A percentile compares a stretch with the other conserved stretches of the same genome.
Conservation (phyloP, 179 eudicot species). For the Heliamphora pulchella region DNA sequence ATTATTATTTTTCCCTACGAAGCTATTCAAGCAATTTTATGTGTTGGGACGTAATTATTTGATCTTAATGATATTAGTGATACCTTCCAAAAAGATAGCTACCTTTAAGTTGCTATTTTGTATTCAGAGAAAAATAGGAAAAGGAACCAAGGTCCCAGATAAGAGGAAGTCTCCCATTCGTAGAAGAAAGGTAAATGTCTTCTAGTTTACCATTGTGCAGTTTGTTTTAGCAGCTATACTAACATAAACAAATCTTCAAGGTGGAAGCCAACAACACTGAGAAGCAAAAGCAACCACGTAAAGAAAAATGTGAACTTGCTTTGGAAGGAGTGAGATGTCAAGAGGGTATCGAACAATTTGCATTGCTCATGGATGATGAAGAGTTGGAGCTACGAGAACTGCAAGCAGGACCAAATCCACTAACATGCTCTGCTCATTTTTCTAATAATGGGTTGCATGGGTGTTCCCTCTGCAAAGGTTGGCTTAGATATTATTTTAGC, state of each 20-base stretch:
- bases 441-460: slow-evolving; percentile 46
- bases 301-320: slow-evolving; percentile 67
- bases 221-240: slow-evolving; percentile 8
- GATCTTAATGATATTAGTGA: not conserved
- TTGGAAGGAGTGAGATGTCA: slow-evolving; percentile 35
- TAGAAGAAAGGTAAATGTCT: slow-evolving; percentile 47
- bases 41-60: not conserved
- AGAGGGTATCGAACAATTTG: slow-evolving; percentile 35
- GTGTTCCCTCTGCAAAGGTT: slow-evolving; percentile 97
- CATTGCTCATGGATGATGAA: slow-evolving; percentile 68
- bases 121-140: slow-evolving; percentile 41
- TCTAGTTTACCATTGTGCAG: not conserved
- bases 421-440: slow-evolving; percentile 68
- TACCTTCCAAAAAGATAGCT: slow-evolving; percentile 1
- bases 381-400: slow-evolving; percentile 77
- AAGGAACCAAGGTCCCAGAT: slow-evolving; percentile 35
- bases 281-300: slow-evolving; percentile 39
- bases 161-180: slow-evolving; percentile 45
- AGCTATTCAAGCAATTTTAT: not conserved
- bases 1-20: too few species aligned
- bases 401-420: slow-evolving; percentile 66
- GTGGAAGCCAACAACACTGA: slow-evolving; percentile 31
- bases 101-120: slow-evolving; percentile 10
- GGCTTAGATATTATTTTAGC: slow-evolving; percentile 9
- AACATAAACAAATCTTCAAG: slow-evolving; percentile 30